phyloP scores from a whole-genome alignment of 1,284 basidiomycete species.

The Blastosporella zonata region DNA sequence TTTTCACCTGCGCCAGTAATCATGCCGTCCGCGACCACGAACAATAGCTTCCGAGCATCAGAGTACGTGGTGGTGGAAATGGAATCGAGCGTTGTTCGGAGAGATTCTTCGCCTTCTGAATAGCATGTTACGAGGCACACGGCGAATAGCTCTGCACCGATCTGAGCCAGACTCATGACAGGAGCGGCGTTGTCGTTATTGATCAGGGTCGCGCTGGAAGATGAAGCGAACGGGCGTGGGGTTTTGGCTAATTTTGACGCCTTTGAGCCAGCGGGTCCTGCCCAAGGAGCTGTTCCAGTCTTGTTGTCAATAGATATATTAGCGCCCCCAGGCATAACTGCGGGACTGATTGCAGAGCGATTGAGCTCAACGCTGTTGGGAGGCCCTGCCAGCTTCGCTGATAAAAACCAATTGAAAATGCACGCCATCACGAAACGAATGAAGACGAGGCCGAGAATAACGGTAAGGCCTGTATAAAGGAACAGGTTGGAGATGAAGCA shows the following conservation, averaged over 20 bases:
- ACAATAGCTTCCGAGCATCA: conserved; percentile 88
- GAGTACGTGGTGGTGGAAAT: conserved; percentile 91
- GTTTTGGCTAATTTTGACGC: conserved; percentile 40
- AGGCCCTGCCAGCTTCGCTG: conserved; percentile 71
- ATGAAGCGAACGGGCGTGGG: conserved; percentile 43
- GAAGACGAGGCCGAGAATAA: conserved; percentile 89
- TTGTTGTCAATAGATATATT: conserved; percentile 87
- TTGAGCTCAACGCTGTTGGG: conserved; percentile 67
- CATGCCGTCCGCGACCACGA: conserved; percentile 98
- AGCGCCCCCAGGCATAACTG: conserved; percentile 93
- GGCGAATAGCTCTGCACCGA: conserved; percentile 91
- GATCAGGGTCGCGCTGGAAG: conserved; percentile 53
- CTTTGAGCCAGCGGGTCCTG: conserved; percentile 56
- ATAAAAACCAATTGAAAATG: conserved; percentile 95
- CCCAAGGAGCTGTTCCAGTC: conserved; percentile 93
- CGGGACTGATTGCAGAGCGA: conserved; percentile 84
- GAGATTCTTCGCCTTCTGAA: conserved; percentile 92
- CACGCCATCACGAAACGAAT: conserved; percentile 96
- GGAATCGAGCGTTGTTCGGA: conserved; percentile 90
- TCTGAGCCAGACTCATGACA: conserved; percentile 80
- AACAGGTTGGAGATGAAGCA: conserved; percentile 92
- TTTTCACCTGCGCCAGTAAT: conserved; percentile 97
- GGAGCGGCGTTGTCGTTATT: conserved; percentile 49
- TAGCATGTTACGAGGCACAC: conserved; percentile 98
- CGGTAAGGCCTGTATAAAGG: conserved; percentile 87